phyloP scores from a whole-genome alignment of 2,329 filamentous ascomycete genomes.

The Chaetomium sp. region DNA sequence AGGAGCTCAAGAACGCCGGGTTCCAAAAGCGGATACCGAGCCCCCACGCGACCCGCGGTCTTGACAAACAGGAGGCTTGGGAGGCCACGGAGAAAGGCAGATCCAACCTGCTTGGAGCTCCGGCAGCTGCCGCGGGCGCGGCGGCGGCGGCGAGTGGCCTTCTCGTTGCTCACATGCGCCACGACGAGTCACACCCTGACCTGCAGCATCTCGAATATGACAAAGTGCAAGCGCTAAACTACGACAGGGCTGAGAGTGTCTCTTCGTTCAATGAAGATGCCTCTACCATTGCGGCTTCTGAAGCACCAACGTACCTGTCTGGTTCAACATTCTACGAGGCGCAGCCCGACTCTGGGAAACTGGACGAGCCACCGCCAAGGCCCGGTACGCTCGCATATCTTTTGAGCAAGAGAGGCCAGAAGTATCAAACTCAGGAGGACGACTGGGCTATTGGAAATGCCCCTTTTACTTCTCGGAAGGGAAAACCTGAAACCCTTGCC shows the following conservation, averaged over 20 bases:
- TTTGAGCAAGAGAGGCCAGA: conserved; percentile 17
- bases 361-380: conserved; percentile 23
- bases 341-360: conserved; percentile 24
- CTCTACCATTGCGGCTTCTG: conserved; percentile 33
- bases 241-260: conserved; percentile 28
- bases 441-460: conserved; percentile 5
- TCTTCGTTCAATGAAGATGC: conserved; percentile 32
- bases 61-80: conserved; percentile 19
- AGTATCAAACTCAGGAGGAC: conserved; percentile 10
- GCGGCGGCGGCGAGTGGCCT: conserved; percentile 24
- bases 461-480: conserved; percentile 25
- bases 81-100: conserved; percentile 22
- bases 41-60: conserved; percentile 9
- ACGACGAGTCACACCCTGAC: conserved; percentile 20
- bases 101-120: conserved; percentile 13
- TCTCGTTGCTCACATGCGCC: conserved; percentile 29
- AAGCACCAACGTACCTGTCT: conserved; percentile 32
- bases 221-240: conserved; percentile 9
- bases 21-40: conserved; percentile 13
- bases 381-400: conserved; percentile 24
- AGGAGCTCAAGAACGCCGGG: conserved; percentile 26
- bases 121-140: conserved; percentile 20
- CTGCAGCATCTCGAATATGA: conserved; percentile 18
- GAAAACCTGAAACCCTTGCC: conserved; percentile 14
- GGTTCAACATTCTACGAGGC: conserved; percentile 32